Base-by-base conservation (phyloP, 1,139 yeast species). In the Scheffersomyces cryptocercus region DNA sequence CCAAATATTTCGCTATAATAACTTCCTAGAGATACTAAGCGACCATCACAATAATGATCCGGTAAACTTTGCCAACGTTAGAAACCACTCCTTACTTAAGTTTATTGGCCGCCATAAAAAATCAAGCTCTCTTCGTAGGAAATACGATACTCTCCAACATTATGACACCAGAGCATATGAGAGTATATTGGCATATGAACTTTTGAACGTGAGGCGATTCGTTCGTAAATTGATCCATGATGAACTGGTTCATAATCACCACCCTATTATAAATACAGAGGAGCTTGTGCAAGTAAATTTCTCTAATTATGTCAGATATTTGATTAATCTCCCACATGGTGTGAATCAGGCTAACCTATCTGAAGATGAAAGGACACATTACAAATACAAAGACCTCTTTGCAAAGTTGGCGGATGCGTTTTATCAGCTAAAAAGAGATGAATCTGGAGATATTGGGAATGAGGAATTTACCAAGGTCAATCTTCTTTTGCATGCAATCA, bases 261-360 rank as follows among this genome's bases (percentile, higher is more conserved):
- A 31, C 35, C 35, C 41, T 1, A 41, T 51, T 1, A 37, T 52
- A 15, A 55, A 63, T 28, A 59, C 65, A 47, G 77, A 73, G 52
- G 78, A 73, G 47, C 52, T 73, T 26, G 56, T 69, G 26, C 77
- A 72, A 48, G 51, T 66, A 1, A 73, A 73, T 43, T 65, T 70
- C 48, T 59, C 68, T 10, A 73, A 73, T 44, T 73, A 72, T 47
- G 56, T 73, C 12, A 54, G 77, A 20, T 72, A 58, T 48, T 48
- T 73, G 8, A 47, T 73, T n/a, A 54, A 49, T 29, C 53, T 74
- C 28, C 77, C 77, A 0, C 43, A 28, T n/a, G 37, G 46, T 13
- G 40, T 45, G 3, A 52, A 50, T 4, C 38, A 42, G 28, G 50
- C 49, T 2, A 45, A 51, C 8, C 52, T 68, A 29, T 56, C 51